Percentiles rank a stretch among this genome's conserved stretches.
These are phyloP conservation scores for Cicer yamashitae DNA, from an alignment of 306 rosid species.

Conservation along the genomic window DNA sequence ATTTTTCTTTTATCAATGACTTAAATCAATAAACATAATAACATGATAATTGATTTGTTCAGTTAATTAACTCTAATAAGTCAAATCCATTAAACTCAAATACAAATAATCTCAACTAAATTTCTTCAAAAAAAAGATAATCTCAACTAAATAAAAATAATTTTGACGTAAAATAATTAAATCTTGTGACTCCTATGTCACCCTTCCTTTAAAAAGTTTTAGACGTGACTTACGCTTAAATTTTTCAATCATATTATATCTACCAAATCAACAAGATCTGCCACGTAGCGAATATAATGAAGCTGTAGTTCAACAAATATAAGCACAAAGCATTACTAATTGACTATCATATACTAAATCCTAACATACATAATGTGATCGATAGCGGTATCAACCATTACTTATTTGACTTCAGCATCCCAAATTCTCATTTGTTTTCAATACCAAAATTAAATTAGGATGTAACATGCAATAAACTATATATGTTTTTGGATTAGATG, in stretches of 20 bases:
- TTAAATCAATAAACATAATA: too few species aligned
- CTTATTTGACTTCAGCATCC: constrained; percentile 37
- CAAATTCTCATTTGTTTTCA: not conserved
- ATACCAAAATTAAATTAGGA: not conserved
- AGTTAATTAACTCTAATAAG: too few species aligned
- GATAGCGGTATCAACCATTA: constrained; percentile 16
- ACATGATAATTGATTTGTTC: too few species aligned
- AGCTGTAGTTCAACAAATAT: constrained; percentile 47
- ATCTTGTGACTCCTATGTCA: constrained; percentile 13
- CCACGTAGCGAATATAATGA: constrained; percentile 45
- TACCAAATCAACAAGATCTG: constrained; percentile 41
- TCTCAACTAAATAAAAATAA: too few species aligned
- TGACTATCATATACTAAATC: constrained; percentile 31
- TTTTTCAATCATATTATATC: constrained; percentile 39
- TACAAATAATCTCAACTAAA: not conserved
- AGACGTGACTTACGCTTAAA: constrained; percentile 46
- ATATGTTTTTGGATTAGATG: not conserved
- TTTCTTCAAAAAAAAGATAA: too few species aligned
- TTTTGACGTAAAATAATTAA: not conserved
- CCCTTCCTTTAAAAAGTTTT: not conserved
- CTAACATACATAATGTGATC: constrained; percentile 33
- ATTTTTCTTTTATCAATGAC: too few species aligned
- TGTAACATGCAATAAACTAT: not conserved
- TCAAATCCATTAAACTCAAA: not conserved
- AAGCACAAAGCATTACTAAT: not conserved